Conservation (phyloP, 305 asterid genomes). For the Fraxinus greggii region DNA sequence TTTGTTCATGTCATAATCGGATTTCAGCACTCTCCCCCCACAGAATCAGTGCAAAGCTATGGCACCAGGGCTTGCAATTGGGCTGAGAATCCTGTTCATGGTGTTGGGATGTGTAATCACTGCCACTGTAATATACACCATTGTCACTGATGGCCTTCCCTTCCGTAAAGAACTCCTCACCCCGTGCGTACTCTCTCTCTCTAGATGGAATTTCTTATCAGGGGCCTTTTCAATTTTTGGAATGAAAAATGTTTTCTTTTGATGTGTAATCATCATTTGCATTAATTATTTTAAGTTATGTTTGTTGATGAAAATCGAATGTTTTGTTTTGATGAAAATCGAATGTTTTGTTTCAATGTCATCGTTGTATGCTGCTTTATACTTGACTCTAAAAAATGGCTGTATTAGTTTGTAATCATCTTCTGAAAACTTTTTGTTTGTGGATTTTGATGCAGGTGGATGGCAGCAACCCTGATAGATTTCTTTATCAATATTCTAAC, state of each 20-base stretch:
- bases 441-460: conserved; percentile 57
- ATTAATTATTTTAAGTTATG: not conserved
- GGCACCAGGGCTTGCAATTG: conserved; percentile 38
- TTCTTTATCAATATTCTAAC: conserved; percentile 55
- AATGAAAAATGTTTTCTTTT: not conserved
- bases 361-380: not conserved
- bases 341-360: not conserved
- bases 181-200: conserved; percentile 43
- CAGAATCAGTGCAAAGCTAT: conserved; percentile 39
- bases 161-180: conserved; percentile 67
- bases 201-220: not conserved
- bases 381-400: not conserved
- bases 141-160: conserved; percentile 66
- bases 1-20: not conserved
- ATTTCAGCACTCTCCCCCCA: not conserved
- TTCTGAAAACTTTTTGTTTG: not conserved
- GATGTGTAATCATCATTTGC: not conserved
- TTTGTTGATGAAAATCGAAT: not conserved
- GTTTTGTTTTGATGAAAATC: not conserved
- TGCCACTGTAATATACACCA: conserved; percentile 51
- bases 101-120: conserved; percentile 51
- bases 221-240: not conserved
- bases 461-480: conserved; percentile 69
- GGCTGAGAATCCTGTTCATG: conserved; percentile 45
- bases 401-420: not conserved